Base-by-base conservation (phyloP, 768 basidiomycete species). In the Russula olivacea region DNA sequence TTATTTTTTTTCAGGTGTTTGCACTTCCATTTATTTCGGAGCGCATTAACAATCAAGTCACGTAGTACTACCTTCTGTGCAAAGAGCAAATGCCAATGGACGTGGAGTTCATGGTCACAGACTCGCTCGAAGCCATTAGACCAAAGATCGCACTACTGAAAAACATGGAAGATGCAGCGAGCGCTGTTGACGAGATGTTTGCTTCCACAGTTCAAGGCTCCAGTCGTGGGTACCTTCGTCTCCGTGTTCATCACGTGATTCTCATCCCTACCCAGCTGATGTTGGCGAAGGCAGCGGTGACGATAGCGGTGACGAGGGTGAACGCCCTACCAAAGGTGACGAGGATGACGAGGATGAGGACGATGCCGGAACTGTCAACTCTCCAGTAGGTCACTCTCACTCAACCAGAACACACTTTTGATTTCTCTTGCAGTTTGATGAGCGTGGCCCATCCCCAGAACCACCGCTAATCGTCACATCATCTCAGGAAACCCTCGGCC, bases 81-180 rank as follows among this genome's bases (percentile, higher is more conserved):
- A 99, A 99, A 75, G 81, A 86, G 50, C 78, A 85, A 25, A 73
- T 95, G n/a, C 88, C 97, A 0, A 95, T 98, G 94, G 97, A 99
- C 66, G 89, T 97, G 12, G 95, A 97, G 58, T 99, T 98, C 75
- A 96, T 98, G 93, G 74, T 97, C 8, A 85, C 86, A 0, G 97
- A 99, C 73, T 97, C 96, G 1, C 74, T 99, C 10, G 95, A 98
- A 77, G 88, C 89, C 54, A 79, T 98, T n/a, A 81, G 95, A 61
- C 94, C 96, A 0, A 94, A 91, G 69, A 72, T 91, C 47, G 74
- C 77, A 36, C 75, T 85, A 68, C 78, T 81, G 59, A 93, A 89
- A 73, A 88, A 81, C 9, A 79, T 91, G 62, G 91, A 92, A 61
- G 91, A 96, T 67, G 93, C 95, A 11, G 93, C 92, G 0, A 68